A percentile compares a stretch with the other conserved stretches of the same genome.
Conservation (phyloP, 169 alveolate species). For the Amoebophrya sp. region DNA sequence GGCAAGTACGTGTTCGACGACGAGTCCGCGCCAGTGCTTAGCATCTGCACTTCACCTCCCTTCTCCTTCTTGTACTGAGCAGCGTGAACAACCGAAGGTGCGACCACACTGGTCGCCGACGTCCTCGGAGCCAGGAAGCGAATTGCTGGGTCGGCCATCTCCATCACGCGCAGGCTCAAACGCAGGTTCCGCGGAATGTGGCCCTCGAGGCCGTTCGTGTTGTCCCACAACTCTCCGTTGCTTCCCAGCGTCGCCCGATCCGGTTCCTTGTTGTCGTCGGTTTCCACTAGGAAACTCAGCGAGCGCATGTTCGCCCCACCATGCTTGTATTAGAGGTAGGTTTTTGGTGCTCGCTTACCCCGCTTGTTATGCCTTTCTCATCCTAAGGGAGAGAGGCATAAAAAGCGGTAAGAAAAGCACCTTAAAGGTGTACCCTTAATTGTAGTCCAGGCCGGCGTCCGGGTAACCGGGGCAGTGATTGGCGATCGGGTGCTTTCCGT, state of each 20-base stretch:
- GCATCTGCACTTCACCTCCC: too few species aligned
- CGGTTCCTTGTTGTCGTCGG: neutral
- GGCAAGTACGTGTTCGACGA: too few species aligned
- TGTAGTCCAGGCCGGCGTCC: conserved; percentile 17
- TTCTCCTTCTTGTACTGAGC: too few species aligned
- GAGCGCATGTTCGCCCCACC: neutral
- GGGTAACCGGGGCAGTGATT: neutral
- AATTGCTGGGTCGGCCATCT: conserved; percentile 14
- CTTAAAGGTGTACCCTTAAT: too few species aligned
- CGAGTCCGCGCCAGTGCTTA: too few species aligned
- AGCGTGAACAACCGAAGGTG: too few species aligned
- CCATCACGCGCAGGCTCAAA: neutral
- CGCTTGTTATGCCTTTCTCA: too few species aligned
- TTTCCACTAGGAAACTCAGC: neutral
- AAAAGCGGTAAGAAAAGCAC: too few species aligned
- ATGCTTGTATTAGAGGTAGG: too few species aligned
- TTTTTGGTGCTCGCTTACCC: too few species aligned
- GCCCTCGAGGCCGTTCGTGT: neutral
- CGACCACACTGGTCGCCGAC: neutral
- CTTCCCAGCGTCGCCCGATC: neutral
- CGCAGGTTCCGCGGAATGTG: conserved; percentile 1
- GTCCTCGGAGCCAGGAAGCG: neutral
- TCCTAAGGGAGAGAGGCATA: too few species aligned
- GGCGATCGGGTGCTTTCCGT: neutral
- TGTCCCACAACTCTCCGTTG: neutral